Conservation (phyloP, 352 stramenopile species). For the Pythium scleroteichum region DNA sequence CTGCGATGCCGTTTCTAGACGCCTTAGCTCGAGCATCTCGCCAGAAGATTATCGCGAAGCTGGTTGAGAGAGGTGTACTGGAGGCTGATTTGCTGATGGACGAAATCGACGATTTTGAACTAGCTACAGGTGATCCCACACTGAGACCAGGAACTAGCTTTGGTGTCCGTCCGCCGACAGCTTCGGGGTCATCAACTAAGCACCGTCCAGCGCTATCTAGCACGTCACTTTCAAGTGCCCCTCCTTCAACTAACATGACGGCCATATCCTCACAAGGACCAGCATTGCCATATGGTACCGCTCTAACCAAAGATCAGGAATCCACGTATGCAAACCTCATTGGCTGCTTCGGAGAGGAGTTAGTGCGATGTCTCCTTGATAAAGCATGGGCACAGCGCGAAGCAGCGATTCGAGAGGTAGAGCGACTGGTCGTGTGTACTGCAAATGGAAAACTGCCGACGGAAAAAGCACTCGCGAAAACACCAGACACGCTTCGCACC, state of each 20-base stretch:
- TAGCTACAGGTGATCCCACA: conserved; percentile 29
- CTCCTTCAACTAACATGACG: not conserved
- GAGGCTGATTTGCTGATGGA: conserved; percentile 84
- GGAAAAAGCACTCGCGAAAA: conserved; percentile 57
- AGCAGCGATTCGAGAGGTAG: conserved; percentile 69
- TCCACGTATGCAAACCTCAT: conserved; percentile 52
- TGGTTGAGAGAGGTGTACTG: conserved; percentile 70
- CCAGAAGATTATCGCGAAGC: conserved; percentile 82
- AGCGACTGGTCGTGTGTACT: conserved; percentile 62
- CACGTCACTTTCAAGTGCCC: conserved; percentile 43
- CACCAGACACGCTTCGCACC: conserved; percentile 55
- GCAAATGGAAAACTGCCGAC: conserved; percentile 41
- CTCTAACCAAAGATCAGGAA: conserved; percentile 63
- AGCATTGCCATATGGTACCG: conserved; percentile 68
- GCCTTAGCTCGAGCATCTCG: conserved; percentile 55
- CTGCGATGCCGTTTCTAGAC: conserved; percentile 73
- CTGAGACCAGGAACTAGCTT: conserved; percentile 56
- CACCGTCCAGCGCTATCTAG: conserved; percentile 66
- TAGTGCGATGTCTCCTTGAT: conserved; percentile 79
- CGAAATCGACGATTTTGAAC: conserved; percentile 82
- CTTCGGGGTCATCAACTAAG: conserved; percentile 77
- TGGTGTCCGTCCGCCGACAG: conserved; percentile 58
- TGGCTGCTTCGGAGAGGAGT: conserved; percentile 57
- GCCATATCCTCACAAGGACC: conserved; percentile 32
- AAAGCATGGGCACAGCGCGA: conserved; percentile 81